These are phyloP conservation scores for Xylaria sp. DNA, from an alignment of 495 filamentous ascomycete species.

Conservation along the genomic window DNA sequence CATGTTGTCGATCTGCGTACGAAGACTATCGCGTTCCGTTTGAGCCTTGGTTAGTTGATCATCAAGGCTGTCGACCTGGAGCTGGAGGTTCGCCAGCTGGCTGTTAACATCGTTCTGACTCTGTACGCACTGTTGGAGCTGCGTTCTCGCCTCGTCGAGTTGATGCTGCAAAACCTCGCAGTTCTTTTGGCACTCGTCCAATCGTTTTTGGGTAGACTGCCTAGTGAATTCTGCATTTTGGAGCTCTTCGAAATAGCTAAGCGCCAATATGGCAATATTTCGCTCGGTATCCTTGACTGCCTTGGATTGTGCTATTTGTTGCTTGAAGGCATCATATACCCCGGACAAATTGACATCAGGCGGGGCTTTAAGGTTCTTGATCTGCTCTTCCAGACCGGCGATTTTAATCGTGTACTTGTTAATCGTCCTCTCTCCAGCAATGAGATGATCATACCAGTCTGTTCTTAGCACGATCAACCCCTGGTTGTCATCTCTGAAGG, in stretches of 20 bases:
- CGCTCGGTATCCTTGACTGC: neutral
- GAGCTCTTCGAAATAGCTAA: constrained; percentile 3
- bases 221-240: neutral
- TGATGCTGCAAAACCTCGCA: neutral
- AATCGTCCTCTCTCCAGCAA: neutral
- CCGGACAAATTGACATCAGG: neutral
- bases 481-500: constrained; percentile 26
- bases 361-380: constrained; percentile 2
- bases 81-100: neutral
- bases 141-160: neutral
- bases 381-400: neutral
- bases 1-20: neutral
- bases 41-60: constrained; percentile 2
- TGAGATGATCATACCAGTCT: constrained; percentile 16
- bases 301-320: neutral
- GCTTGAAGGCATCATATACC: neutral
- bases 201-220: neutral
- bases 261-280: constrained; percentile 1
- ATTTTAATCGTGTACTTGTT: neutral
- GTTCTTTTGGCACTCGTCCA: neutral
- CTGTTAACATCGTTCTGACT: neutral
- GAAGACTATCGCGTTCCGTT: neutral
- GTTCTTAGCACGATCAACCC: constrained; percentile 21
- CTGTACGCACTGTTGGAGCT: constrained; percentile 1
- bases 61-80: constrained; percentile 11